Base-by-base conservation (phyloP, 805 yeast genomes). In the Candida sonorensis region DNA sequence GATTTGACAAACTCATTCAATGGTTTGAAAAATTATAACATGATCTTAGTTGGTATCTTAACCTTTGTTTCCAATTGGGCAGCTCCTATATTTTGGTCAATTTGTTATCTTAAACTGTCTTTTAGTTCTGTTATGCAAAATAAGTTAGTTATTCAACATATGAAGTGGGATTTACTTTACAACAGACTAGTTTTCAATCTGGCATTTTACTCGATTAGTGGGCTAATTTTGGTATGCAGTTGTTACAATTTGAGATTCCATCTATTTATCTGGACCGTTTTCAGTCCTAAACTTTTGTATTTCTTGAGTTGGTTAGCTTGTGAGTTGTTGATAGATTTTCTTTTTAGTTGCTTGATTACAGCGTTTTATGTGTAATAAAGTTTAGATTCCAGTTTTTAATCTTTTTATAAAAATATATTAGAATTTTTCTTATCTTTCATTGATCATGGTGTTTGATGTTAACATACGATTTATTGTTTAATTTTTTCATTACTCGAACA, bases 191-290 rank as follows among this genome's bases (percentile, higher is more conserved):
- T 63, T n/a, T 47, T 61, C 16, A 54, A 60, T 14, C 55, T 76
- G 21, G 48, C 69, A 1, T 82, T 79, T 47, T 82, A 81, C 51
- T 61, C 80, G 2, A 41, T 78, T 1, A 62, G 77, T 8, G 80
- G 83, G 2, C 45, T 72, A 3, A 69, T 72, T 27, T 67, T 86
- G 31, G 52, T 83, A 26, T 59, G 63, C 0, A 80, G 96, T 10
- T 92, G 97, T 53, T 67, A 69, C 31, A 64, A 72, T 14, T 66
- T 88, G 44, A 67, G 95, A 44, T 82, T 79, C 50, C 98, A 92
- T 55, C 64, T 92, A 35, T 92, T 92, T 53, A 82, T 92, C 8
- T 92, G 98, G 98, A 88, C 97, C 2, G 98, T 92, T 7, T 92
- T 92, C 61, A 83, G 95, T 31, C 98, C 98, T 1, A 90, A 88